phyloP scores from a whole-genome alignment of 805 yeast genomes.

The Ogataea parapolymorpha region DNA sequence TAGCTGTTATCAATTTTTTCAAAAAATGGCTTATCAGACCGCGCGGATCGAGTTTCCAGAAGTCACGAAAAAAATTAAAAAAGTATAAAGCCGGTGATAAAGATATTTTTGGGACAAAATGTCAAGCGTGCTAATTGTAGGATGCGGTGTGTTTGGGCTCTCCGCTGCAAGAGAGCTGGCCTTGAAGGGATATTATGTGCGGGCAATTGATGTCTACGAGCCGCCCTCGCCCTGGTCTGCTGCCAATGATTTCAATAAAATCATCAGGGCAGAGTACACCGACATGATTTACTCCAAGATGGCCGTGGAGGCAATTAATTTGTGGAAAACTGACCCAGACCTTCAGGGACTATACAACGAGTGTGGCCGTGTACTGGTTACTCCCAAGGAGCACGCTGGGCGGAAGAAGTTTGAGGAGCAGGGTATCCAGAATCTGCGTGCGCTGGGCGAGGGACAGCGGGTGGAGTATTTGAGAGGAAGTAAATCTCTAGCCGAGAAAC shows the following conservation, averaged over 20 bases:
- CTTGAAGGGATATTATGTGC: slow-evolving; percentile 32
- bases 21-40: slow-evolving; percentile 1
- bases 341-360: slow-evolving; percentile 35
- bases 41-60: slow-evolving; percentile 9
- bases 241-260: slow-evolving; percentile 59
- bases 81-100: not conserved
- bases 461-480: slow-evolving; percentile 33
- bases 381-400: slow-evolving; percentile 33
- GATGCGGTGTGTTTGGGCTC: slow-evolving; percentile 62
- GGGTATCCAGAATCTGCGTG: slow-evolving; percentile 35
- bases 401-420: slow-evolving; percentile 37
- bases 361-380: slow-evolving; percentile 42
- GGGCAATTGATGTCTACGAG: slow-evolving; percentile 46
- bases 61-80: not conserved
- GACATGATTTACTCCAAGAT: slow-evolving; percentile 41
- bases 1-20: not conserved
- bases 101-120: not conserved
- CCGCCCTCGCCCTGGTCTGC: slow-evolving; percentile 74
- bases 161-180: slow-evolving; percentile 44
- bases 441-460: slow-evolving; percentile 26
- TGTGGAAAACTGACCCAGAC: slow-evolving; percentile 37
- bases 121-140: slow-evolving; percentile 42
- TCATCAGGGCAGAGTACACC: slow-evolving; percentile 45
- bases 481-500: slow-evolving; percentile 26
- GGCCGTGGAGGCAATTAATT: slow-evolving; percentile 42